phyloP scores from a whole-genome alignment of 306 rosid species.

The Dalbergia cultrata region DNA sequence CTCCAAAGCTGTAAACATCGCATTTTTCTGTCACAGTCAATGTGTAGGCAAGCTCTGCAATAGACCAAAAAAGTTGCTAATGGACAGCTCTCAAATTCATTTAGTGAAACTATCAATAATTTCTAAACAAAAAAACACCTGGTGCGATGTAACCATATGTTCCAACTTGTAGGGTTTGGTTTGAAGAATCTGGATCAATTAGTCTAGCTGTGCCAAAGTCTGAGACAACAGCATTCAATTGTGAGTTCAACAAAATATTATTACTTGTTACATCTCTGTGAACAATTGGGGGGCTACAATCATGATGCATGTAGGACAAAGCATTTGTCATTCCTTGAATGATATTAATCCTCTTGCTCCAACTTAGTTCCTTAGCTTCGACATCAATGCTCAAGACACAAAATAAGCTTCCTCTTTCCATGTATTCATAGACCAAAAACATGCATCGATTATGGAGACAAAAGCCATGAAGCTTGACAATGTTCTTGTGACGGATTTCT shows the following conservation, averaged over 20 bases:
- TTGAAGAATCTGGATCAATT: constrained; percentile 34
- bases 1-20: constrained; percentile 35
- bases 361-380: constrained; percentile 26
- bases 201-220: constrained; percentile 36
- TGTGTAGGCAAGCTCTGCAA: constrained; percentile 26
- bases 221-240: constrained; percentile 11
- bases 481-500: constrained; percentile 1
- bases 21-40: constrained; percentile 12
- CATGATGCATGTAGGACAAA: constrained; percentile 42
- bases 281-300: constrained; percentile 22
- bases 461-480: constrained; percentile 35
- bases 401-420: constrained; percentile 43
- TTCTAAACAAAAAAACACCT: not conserved
- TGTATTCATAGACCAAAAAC: constrained; percentile 43
- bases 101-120: too few species aligned
- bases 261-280: constrained; percentile 32
- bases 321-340: constrained; percentile 22
- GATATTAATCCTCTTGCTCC: constrained; percentile 33
- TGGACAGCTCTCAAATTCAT: not conserved
- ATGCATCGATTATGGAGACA: constrained; percentile 35
- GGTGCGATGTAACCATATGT: constrained; percentile 38
- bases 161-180: constrained; percentile 1
- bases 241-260: constrained; percentile 31
- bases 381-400: not conserved
- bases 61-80: not conserved